Percentiles rank a stretch among this genome's conserved stretches.
Evolutionary conservation across 2,329 filamentous ascomycete genomes (phyloP).

Genomic region (Colletotrichum phormii): DNA sequence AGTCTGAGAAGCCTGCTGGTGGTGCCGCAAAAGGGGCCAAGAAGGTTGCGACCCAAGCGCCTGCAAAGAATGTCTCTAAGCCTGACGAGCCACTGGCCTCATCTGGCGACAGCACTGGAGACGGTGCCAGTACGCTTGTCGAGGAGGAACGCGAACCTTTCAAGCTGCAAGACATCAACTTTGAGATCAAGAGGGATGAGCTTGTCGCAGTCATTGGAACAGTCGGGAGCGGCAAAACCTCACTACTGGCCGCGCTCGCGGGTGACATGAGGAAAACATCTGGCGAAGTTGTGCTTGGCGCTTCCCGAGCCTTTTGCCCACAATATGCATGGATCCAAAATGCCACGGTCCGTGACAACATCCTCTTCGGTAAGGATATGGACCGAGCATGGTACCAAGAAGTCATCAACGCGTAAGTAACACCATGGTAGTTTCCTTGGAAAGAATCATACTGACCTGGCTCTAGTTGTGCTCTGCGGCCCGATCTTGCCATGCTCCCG

Average conservation of each 20-base stretch:
- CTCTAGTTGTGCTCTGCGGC: slow-evolving; percentile 79
- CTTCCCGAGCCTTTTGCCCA: slow-evolving; percentile 88
- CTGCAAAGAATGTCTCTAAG: slow-evolving; percentile 48
- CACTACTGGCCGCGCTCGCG: slow-evolving; percentile 86
- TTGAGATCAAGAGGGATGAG: slow-evolving; percentile 79
- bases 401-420: slow-evolving; percentile 79
- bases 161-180: slow-evolving; percentile 75
- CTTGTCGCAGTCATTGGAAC: slow-evolving; percentile 86
- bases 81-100: slow-evolving; percentile 47
- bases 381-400: slow-evolving; percentile 83
- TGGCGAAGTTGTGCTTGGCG: slow-evolving; percentile 80
- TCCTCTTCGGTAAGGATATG: slow-evolving; percentile 86
- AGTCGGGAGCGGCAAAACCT: slow-evolving; percentile 93
- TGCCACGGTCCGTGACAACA: slow-evolving; percentile 86
- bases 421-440: not conserved
- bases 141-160: slow-evolving; percentile 77
- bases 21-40: slow-evolving; percentile 57
- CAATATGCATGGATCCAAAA: slow-evolving; percentile 99
- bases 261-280: slow-evolving; percentile 91
- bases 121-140: slow-evolving; percentile 66
- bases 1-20: slow-evolving; percentile 58
- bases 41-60: slow-evolving; percentile 45
- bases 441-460: slow-evolving; percentile 25
- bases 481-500: slow-evolving; percentile 94
- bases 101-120: slow-evolving; percentile 58